A percentile compares a stretch with the other conserved stretches of the same genome.
phyloP scores from a whole-genome alignment of 2,329 filamentous ascomycete species.

The Chalara sp. region DNA sequence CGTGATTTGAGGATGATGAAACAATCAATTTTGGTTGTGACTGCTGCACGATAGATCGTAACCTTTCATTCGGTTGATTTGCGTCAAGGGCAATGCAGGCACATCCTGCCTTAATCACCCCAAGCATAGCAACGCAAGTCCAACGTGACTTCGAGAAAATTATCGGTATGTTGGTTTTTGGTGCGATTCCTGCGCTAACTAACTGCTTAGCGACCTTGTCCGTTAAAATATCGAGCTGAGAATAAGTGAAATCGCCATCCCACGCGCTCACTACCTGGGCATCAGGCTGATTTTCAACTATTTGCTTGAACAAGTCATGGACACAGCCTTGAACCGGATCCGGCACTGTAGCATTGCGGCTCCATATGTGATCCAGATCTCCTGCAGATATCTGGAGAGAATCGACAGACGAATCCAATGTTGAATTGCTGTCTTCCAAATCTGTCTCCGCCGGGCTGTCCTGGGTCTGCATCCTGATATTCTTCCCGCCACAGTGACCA shows the following conservation, averaged over 20 bases:
- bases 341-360: neutral
- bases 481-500: too few relatives aligned
- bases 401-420: neutral
- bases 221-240: slow-evolving; percentile 16
- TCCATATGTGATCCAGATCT: neutral
- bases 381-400: neutral
- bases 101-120: slow-evolving; percentile 21
- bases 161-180: slow-evolving; percentile 11
- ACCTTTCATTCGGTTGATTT: neutral
- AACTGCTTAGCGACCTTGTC: neutral
- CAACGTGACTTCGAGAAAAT: slow-evolving; percentile 21
- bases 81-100: slow-evolving; percentile 24
- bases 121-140: slow-evolving; percentile 21
- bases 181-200: slow-evolving; percentile 11
- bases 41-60: neutral
- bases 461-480: too few relatives aligned
- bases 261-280: slow-evolving; percentile 1
- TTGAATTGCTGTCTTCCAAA: neutral
- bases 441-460: too few relatives aligned
- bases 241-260: slow-evolving; percentile 15
- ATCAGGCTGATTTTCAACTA: neutral
- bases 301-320: neutral
- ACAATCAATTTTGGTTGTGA: neutral
- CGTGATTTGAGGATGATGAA: neutral
- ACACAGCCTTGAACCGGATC: neutral